A percentile compares a stretch with the other conserved stretches of the same genome.
These are phyloP conservation scores for Bacterosira constricta DNA, from an alignment of 108 stramenopile genomes.

Conservation along the genomic window DNA sequence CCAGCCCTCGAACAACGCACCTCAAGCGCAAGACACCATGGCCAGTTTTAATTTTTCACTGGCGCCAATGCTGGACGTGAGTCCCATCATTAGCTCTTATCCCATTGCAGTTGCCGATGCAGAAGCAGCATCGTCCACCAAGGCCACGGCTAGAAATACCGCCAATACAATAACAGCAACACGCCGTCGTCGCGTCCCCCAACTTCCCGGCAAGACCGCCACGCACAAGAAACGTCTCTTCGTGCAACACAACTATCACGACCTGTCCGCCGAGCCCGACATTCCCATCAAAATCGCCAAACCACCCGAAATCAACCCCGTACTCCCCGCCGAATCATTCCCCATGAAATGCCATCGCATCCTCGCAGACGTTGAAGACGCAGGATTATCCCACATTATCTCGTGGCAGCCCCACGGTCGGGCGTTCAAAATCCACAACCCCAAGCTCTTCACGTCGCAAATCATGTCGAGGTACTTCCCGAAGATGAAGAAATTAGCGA, in stretches of 20 bases:
- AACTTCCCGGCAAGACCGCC: constrained; percentile 83
- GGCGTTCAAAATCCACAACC: constrained; percentile 36
- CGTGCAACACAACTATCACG: constrained; percentile 77
- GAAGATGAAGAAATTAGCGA: constrained; percentile 39
- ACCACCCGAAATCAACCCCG: no score
- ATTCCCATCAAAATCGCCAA: not conserved
- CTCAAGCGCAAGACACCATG: not conserved
- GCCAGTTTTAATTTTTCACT: not conserved
- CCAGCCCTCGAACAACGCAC: no score
- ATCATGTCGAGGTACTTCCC: constrained; percentile 49
- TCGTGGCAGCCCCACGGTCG: constrained; percentile 56
- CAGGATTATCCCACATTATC: constrained; percentile 41
- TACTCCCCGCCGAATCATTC: not conserved
- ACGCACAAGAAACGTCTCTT: constrained; percentile 72
- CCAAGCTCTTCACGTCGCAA: constrained; percentile 23
- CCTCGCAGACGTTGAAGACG: constrained; percentile 21
- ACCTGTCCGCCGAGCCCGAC: constrained; percentile 54
- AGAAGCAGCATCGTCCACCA: not conserved
- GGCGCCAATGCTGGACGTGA: not conserved
- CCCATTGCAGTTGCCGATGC: no score
- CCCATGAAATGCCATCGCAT: constrained; percentile 43
- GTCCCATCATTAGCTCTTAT: no score
- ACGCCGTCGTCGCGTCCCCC: constrained; percentile 63
- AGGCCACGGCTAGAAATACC: not conserved
- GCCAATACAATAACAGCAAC: not conserved